Evolutionary conservation across 306 rosid species (phyloP).

Genomic region (Albizia julibrissin): DNA sequence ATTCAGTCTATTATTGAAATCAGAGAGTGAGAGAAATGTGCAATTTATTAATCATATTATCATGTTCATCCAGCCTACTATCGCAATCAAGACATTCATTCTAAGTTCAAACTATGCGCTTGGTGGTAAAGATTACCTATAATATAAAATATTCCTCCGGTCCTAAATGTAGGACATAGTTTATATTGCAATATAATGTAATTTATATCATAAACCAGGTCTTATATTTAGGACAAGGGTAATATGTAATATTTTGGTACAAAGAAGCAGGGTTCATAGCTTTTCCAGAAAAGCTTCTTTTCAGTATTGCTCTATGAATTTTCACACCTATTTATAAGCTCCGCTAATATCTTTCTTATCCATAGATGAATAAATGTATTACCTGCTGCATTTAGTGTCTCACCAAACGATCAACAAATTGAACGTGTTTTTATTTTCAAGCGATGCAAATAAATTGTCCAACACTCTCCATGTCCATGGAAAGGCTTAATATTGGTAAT

Average conservation of each 20-base stretch:
- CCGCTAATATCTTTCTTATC: constrained; percentile 32
- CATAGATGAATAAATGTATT: background rate
- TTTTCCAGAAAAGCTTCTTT: background rate
- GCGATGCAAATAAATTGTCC: constrained; percentile 52
- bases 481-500: constrained; percentile 63
- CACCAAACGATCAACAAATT: background rate
- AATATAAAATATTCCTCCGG: too few species aligned
- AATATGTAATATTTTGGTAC: background rate
- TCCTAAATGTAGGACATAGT: too few species aligned
- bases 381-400: background rate
- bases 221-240: too few species aligned
- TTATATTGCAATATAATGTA: too few species aligned
- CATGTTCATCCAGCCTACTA: background rate
- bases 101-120: background rate
- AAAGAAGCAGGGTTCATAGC: background rate
- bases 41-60: background rate
- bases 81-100: background rate
- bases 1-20: background rate
- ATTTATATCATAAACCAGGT: too few species aligned
- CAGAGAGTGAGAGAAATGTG: background rate
- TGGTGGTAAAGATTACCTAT: background rate
- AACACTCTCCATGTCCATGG: constrained; percentile 49
- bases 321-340: constrained; percentile 26
- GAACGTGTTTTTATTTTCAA: constrained; percentile 11
- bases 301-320: background rate